A percentile compares a stretch with the other conserved stretches of the same genome.
These are phyloP conservation scores for Beauveria varroae DNA, from an alignment of 2,329 filamentous ascomycete species.

Conservation along the genomic window DNA sequence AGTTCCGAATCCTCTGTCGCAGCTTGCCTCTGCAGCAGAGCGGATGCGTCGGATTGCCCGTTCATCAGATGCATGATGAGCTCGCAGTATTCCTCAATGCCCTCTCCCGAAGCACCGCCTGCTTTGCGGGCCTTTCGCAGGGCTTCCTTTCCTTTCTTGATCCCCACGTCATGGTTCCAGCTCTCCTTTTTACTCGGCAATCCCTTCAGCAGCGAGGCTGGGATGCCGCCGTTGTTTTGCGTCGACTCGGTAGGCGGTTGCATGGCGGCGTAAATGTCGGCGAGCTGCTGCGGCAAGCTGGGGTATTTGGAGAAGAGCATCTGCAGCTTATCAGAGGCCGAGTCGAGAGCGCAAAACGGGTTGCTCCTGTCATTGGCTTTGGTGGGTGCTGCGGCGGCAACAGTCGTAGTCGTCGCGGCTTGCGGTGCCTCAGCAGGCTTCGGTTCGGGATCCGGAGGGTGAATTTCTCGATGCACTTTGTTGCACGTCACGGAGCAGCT, in stretches of 20 bases:
- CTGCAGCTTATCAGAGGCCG: conserved; percentile 38
- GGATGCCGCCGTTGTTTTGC: conserved; percentile 24
- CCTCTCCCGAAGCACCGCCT: conserved; percentile 49
- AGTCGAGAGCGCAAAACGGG: conserved; percentile 45
- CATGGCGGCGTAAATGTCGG: conserved; percentile 42
- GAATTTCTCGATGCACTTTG: conserved; percentile 42
- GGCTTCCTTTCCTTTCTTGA: conserved; percentile 46
- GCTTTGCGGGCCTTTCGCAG: conserved; percentile 43
- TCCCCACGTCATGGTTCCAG: conserved; percentile 53
- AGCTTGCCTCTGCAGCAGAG: conserved; percentile 36
- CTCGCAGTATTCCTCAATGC: conserved; percentile 52
- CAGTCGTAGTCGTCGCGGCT: conserved; percentile 6
- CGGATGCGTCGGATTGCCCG: conserved; percentile 26
- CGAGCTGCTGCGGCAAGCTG: conserved; percentile 37
- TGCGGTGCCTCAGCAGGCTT: conserved; percentile 14
- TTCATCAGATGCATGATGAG: conserved; percentile 44
- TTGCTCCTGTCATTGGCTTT: conserved; percentile 23
- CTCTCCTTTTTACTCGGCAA: conserved; percentile 27
- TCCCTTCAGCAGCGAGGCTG: conserved; percentile 12
- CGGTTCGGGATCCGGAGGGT: conserved; percentile 33
- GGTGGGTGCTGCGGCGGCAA: conserved; percentile 1
- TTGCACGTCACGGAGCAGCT: conserved; percentile 55
- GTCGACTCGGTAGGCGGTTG: conserved; percentile 35
- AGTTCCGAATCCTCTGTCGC: conserved; percentile 40
- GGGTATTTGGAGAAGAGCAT: conserved; percentile 48